These are phyloP conservation scores for Stephanodiscus triporus DNA, from an alignment of 108 stramenopile genomes.

Conservation along the genomic window DNA sequence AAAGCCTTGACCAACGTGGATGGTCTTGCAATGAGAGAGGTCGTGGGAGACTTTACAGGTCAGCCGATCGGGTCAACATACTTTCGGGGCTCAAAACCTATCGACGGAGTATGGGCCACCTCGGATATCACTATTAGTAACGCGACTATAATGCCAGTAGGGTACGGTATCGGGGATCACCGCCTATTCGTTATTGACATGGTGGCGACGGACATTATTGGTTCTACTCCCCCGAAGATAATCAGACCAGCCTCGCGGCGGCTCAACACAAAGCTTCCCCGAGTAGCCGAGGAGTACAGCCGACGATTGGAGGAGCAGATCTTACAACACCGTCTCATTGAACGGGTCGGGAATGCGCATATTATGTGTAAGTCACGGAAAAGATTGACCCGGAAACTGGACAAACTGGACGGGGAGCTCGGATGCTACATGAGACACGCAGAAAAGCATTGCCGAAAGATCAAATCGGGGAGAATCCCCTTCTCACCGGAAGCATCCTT, in stretches of 20 bases:
- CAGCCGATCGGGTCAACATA: not conserved
- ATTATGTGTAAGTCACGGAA: not conserved
- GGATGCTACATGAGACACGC: not conserved
- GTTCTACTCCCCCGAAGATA: not conserved
- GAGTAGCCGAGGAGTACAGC: not conserved
- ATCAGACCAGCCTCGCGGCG: not conserved
- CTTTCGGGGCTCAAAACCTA: not conserved
- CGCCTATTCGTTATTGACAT: not conserved
- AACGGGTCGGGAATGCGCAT: not conserved
- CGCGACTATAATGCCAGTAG: slow-evolving; percentile 10
- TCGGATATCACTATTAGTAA: not conserved
- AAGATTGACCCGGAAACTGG: not conserved
- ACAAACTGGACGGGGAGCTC: not conserved
- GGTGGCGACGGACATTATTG: not conserved
- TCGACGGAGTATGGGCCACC: slow-evolving; percentile 25
- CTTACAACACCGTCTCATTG: not conserved
- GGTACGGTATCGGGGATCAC: slow-evolving; percentile 16
- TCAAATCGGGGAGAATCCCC: slow-evolving; percentile 9
- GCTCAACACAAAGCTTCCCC: not conserved
- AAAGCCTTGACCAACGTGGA: not conserved
- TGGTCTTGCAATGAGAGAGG: not conserved
- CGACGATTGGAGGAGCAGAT: not conserved
- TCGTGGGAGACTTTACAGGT: not conserved
- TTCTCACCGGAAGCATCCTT: slow-evolving; percentile 14
- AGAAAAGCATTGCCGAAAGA: slow-evolving; percentile 10